phyloP scores from a whole-genome alignment of 345 rosid species.

The Geranium brycei region DNA sequence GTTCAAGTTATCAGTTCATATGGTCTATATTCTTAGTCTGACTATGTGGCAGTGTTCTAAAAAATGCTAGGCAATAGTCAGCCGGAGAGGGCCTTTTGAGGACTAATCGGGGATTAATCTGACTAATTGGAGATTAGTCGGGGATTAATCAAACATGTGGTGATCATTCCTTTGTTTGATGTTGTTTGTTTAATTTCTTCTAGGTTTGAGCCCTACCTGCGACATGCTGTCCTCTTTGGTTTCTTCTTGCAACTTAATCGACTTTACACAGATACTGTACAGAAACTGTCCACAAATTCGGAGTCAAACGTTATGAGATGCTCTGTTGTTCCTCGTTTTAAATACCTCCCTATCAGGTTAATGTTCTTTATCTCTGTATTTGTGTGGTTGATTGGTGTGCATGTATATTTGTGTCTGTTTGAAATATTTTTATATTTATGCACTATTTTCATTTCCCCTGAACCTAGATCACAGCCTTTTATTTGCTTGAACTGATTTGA shows the following conservation, averaged over 20 bases:
- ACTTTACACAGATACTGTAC: slow-evolving; percentile 67
- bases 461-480: not conserved
- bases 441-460: not conserved
- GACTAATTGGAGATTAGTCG: no score
- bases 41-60: not conserved
- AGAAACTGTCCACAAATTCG: slow-evolving; percentile 80
- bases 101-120: no score
- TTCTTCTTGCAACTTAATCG: slow-evolving; percentile 95
- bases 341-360: slow-evolving; percentile 93
- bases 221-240: slow-evolving; percentile 94
- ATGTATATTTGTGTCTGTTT: not conserved
- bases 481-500: not conserved
- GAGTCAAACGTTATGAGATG: slow-evolving; percentile 93
- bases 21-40: not conserved
- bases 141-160: not conserved
- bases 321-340: slow-evolving; percentile 84
- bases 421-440: not conserved
- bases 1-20: not conserved
- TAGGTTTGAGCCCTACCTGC: slow-evolving; percentile 85
- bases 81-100: no score
- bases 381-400: not conserved
- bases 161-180: not conserved
- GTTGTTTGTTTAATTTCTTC: not conserved
- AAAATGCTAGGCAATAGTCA: no score
- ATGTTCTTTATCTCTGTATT: slow-evolving; percentile 9